Conservation (phyloP, 139 green algal species). For the Penium margaritaceum region DNA sequence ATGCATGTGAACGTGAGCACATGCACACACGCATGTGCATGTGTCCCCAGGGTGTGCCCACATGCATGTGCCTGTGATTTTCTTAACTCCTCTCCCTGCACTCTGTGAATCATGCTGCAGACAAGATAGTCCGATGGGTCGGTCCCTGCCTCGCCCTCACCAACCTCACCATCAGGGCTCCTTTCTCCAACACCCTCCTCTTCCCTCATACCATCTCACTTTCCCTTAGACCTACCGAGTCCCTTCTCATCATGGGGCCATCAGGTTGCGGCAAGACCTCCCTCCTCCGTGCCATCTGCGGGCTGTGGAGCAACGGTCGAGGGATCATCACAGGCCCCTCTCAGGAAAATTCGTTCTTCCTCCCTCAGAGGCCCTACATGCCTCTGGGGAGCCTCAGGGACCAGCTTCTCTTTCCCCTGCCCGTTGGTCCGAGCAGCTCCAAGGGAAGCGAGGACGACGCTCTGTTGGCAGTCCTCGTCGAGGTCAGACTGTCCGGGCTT, state of each 20-base stretch:
- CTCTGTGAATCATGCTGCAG: no score
- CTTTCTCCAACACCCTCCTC: no score
- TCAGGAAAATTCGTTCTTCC: conserved; percentile 61
- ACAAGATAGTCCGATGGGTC: no score
- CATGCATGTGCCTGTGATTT: no score
- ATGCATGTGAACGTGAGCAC: no score
- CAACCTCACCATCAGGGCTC: no score
- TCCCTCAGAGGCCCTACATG: conserved; percentile 84
- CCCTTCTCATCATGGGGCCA: conserved; percentile 62
- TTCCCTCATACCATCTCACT: no score
- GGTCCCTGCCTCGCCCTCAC: no score
- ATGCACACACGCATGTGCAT: no score
- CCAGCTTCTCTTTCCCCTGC: conserved; percentile 74
- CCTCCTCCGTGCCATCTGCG: conserved; percentile 58
- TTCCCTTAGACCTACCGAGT: conserved; percentile 48
- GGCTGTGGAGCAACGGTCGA: conserved; percentile 43
- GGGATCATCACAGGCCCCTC: conserved; percentile 44
- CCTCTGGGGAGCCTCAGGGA: conserved; percentile 71
- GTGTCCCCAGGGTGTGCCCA: no score
- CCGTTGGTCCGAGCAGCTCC: background rate
- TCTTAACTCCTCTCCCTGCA: no score
- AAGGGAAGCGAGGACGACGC: background rate
- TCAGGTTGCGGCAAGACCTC: conserved; percentile 63
- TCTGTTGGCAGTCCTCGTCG: background rate
- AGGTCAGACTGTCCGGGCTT: conserved; percentile 1